Evolutionary conservation across 305 asterid species (phyloP), one percentile per base, ranked within the genome.

Genomic region (Solanum hybrid): DNA sequence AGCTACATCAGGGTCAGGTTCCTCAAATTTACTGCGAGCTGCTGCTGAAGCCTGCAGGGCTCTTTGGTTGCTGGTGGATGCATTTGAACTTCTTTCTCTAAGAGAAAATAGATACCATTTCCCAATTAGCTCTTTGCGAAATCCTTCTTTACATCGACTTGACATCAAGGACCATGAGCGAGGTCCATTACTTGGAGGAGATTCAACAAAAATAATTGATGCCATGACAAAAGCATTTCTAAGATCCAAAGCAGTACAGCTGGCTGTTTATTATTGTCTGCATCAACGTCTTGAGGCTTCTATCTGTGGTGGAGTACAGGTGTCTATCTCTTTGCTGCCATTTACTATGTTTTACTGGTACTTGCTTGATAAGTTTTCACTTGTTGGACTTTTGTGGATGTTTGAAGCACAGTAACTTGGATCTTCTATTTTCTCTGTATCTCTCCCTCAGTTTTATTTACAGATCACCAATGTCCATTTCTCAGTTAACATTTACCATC

Each of bases 11-110:
- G 99, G 99, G 89, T 89, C 99, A 89, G 99, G 98, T 89, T 96
- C 99, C 80, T 95, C 98, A 89, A 93, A 91, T 93, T 93, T 96
- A 93, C 88, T 96, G 92, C 95, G 98, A 92, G 98, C 97, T 93
- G 98, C 98, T 78, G 96, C 96, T 91, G 99, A 98, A 94, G 97
- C 97, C 88, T 98, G 97, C 93, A 91, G 96, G 92, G 98, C 95
- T 79, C 92, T 93, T 92, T 96, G 98, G 99, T 95, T 94, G 85
- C 95, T 98, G 90, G 89, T 98, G 38, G 97, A 95, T 89, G 96
- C 97, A 89, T 93, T 92, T 91, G 99, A 97, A 90, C 92, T 93
- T 92, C 94, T 93, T 78, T 94, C 94, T 86, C 88, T 82, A 85
- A 94, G 92, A 94, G 91, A 90, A 84, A 93, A 91, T 66, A 87